Base-by-base conservation (phyloP, 202 grass and related monocot genomes). In the Hordeum pubiflorum region DNA sequence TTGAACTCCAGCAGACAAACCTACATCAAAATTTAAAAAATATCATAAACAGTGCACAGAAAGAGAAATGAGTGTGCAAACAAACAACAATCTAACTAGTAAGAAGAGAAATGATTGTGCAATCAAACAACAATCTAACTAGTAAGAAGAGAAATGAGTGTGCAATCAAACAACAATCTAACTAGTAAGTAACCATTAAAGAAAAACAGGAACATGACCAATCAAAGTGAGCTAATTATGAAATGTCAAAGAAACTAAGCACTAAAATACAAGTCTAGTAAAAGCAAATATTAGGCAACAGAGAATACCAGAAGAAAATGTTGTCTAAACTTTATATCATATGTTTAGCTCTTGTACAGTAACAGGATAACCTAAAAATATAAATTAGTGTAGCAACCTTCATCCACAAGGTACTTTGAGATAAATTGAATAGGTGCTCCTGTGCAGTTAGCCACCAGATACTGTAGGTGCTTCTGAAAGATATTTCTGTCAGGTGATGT, bases 351-450 rank as follows among this genome's bases (percentile, higher is more conserved):
- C 54, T 63, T 36, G 12, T 41, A 71, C 8, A 66, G 54, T 55
- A 77, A 81, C 26, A 81, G 34, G 57, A 62, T 72, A 63, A 50
- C 20, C 44, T 74, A 79, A 88, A 71, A 59, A 59, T 43, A 55
- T n/a, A 71, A 38, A 83, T 27, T 65, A 78, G 78, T n/a, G 62
- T 78, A 75, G 33, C 78, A 85, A 97, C 91, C 95, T 94, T 97
- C 88, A 75, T 94, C 86, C 62, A 91, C 17, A 59, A 94, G 91
- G 76, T 94, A 97, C 81, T 94, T 97, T 0, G 86, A 94, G 61
- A 97, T 85, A 93, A 97, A 97, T 60, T 88, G 88, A 83, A 91
- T 83, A 74, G 90, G 92, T 50, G 60, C 73, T 60, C 61, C 64
- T 50, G 86, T 89, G 82, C 95, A 97, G 75, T 91, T 91, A 72